Conservation (phyloP, 1,284 basidiomycete genomes). For the Quambalaria eucalypti region DNA sequence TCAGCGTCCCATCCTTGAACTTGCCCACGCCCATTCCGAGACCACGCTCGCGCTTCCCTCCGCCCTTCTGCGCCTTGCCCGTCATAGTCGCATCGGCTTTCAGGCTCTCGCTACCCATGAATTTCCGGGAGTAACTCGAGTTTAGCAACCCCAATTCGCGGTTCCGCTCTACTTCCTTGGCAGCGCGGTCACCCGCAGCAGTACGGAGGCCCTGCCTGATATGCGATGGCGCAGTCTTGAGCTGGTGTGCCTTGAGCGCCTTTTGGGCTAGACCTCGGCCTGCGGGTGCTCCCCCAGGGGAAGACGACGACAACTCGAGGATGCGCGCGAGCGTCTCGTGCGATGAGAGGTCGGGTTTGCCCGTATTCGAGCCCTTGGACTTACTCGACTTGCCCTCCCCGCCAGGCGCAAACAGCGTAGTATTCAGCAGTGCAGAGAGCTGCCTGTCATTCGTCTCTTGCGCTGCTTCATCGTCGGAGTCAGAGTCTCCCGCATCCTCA, state of each 20-base stretch:
- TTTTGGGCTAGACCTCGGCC: slow-evolving; percentile 37
- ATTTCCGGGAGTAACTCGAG: slow-evolving; percentile 22
- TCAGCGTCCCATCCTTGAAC: slow-evolving; percentile 33
- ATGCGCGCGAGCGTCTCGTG: slow-evolving; percentile 11
- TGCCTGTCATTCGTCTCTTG: slow-evolving; percentile 37
- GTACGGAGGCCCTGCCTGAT: slow-evolving; percentile 31
- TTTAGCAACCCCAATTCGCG: slow-evolving; percentile 43
- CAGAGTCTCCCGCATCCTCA: slow-evolving; percentile 8
- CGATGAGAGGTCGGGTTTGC: slow-evolving; percentile 11
- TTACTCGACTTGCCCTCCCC: slow-evolving; percentile 1
- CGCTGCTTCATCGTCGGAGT: slow-evolving; percentile 31
- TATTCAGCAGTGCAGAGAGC: slow-evolving; percentile 36
- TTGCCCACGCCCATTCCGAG: slow-evolving; percentile 41
- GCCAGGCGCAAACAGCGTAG: slow-evolving; percentile 42
- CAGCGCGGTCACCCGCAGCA: slow-evolving; percentile 30
- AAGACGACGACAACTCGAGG: slow-evolving; percentile 8
- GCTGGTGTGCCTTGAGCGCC: slow-evolving; percentile 26
- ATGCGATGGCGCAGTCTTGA: slow-evolving; percentile 31
- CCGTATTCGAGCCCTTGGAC: not conserved
- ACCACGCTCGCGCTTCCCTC: slow-evolving; percentile 18
- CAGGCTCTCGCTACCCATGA: not conserved
- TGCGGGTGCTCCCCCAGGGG: slow-evolving; percentile 15
- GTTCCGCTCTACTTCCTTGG: slow-evolving; percentile 34
- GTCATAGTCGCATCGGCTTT: not conserved
- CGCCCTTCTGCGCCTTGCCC: slow-evolving; percentile 1